These are phyloP conservation scores for Phialemonium atrogriseum DNA, from an alignment of 2,329 filamentous ascomycete species.

Conservation along the genomic window DNA sequence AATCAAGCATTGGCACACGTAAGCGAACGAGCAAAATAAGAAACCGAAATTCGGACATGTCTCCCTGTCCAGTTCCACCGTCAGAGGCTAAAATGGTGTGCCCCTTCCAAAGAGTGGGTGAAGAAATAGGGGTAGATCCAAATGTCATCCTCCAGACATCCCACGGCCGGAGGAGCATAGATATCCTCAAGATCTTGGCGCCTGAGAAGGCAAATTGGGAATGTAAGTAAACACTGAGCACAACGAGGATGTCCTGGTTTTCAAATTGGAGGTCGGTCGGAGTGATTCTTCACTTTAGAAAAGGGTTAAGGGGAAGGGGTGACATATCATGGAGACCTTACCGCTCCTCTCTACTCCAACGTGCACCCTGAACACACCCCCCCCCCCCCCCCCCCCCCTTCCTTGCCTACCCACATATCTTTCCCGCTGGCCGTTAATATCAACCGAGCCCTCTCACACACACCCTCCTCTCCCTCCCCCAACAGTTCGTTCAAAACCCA, in stretches of 20 bases:
- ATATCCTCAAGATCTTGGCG: conserved; percentile 70
- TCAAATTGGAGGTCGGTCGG: too few species aligned
- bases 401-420: not conserved
- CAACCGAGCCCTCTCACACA: not conserved
- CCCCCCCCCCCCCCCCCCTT: not conserved
- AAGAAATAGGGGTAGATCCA: conserved; percentile 78
- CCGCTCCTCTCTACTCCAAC: too few species aligned
- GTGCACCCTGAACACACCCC: too few species aligned
- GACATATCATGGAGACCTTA: too few species aligned
- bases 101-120: conserved; percentile 62
- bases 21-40: too few species aligned
- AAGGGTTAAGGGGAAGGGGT: too few species aligned
- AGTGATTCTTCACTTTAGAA: too few species aligned
- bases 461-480: not conserved
- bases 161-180: conserved; percentile 84
- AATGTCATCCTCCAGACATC: conserved; percentile 80
- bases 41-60: too few species aligned
- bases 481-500: conserved; percentile 1
- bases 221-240: conserved; percentile 58
- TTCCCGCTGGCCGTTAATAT: not conserved
- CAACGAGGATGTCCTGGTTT: not conserved
- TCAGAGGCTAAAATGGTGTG: too few species aligned
- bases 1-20: conserved; percentile 69
- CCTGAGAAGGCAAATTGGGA: conserved; percentile 88
- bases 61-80: too few species aligned